Conservation (phyloP, 1,284 basidiomycete genomes). For the Ceratobasidium sp. region DNA sequence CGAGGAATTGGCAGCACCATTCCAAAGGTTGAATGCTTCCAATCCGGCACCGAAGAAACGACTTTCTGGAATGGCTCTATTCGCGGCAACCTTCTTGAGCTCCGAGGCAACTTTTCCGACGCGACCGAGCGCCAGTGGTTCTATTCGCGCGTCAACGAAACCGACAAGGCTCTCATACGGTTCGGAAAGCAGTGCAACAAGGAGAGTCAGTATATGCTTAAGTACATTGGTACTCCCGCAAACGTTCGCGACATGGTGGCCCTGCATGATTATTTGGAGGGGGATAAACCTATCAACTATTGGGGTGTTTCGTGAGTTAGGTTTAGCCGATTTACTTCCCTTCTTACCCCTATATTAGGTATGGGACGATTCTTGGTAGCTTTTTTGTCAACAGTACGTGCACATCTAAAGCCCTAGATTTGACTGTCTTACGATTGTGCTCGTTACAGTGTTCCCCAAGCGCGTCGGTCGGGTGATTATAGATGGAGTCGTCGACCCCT, state of each 20-base stretch:
- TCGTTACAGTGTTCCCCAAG: slow-evolving; percentile 29
- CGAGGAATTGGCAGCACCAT: slow-evolving; percentile 22
- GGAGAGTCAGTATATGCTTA: slow-evolving; percentile 10
- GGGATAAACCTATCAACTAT: slow-evolving; percentile 22
- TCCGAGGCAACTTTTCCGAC: slow-evolving; percentile 26
- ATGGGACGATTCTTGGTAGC: slow-evolving; percentile 34
- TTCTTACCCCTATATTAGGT: not conserved
- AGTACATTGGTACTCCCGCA: slow-evolving; percentile 39
- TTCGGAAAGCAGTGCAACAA: slow-evolving; percentile 28
- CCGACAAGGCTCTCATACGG: slow-evolving; percentile 6
- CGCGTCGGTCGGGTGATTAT: slow-evolving; percentile 41
- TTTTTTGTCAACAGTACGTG: slow-evolving; percentile 42
- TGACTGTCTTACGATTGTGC: not conserved
- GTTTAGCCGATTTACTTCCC: no score
- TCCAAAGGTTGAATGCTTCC: slow-evolving; percentile 37
- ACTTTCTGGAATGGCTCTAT: slow-evolving; percentile 34
- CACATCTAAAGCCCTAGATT: not conserved
- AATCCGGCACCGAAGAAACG: slow-evolving; percentile 2
- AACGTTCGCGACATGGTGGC: slow-evolving; percentile 40
- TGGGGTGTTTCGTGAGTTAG: slow-evolving; percentile 28
- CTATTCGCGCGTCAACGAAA: slow-evolving; percentile 29
- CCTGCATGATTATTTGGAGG: slow-evolving; percentile 30
- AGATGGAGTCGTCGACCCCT: slow-evolving; percentile 37
- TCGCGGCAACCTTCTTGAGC: not conserved
- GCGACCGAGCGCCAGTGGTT: slow-evolving; percentile 23